Evolutionary conservation across 202 grass and related monocot species (phyloP), one percentile per base, ranked within the genome.

Genomic region (Dendrocalamus latiflorus): DNA sequence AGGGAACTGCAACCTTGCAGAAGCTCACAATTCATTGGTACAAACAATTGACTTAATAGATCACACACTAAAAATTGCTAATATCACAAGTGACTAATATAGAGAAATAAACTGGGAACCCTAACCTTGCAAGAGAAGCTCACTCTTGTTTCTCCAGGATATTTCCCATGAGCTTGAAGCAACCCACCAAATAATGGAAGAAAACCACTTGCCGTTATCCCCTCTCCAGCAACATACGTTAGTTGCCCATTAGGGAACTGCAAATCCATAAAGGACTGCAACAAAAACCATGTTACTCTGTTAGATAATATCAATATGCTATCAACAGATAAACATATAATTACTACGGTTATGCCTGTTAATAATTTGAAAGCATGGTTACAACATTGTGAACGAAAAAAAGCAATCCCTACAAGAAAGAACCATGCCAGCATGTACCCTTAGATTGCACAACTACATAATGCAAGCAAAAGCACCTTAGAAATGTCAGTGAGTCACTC

Each of bases 181-280:
- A 98, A 78, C 48, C 95, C 95, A 68, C 92, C 89, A 75, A 93
- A 84, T 56, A 95, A 83, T 6, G 93, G 93, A 85, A 95, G 73
- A 81, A 98, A 99, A 75, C 87, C 89, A 86, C 83, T 96, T 51
- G 89, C 90, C 2, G 93, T 91, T 64, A 99, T 85, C 8, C 96
- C 96, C 83, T 99, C 96, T 36, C 96, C 93, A 75, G 93, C 89
- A 71, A 92, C 91, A 44, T 99, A 99, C 6, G 93, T 99, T 34
- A 99, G 61, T 69, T 99, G 96, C 69, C 96, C 96, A 86, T 96
- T 99, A 45, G 96, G 96, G 79, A 94, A 99, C 78, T 99, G 96
- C 82, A 99, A 45, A 81, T 99, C 96, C 96, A 99, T 87, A 54
- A 93, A 99, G 37, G 91, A 93, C 96, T 99, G 85, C 44, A 87